Conservation (phyloP, 768 basidiomycete genomes). For the Phallus indusiatus region DNA sequence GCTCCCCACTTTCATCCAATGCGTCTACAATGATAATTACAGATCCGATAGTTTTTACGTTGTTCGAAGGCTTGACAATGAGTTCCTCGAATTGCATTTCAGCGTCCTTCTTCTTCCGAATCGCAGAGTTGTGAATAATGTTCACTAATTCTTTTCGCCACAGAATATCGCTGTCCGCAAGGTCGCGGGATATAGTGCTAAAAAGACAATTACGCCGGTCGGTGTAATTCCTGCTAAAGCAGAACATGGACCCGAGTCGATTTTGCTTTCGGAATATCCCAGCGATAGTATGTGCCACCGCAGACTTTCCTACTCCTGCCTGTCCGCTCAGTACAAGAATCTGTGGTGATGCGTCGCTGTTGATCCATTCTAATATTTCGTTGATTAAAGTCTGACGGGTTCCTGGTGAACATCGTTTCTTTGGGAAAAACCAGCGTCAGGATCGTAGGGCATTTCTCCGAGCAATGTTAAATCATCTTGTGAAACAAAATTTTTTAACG, state of each 20-base stretch:
- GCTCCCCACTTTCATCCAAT: constrained; percentile 15
- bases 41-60: neutral
- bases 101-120: neutral
- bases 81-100: constrained; percentile 12
- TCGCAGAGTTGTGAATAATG: neutral
- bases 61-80: constrained; percentile 8
- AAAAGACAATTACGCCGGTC: constrained; percentile 12
- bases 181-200: constrained; percentile 17
- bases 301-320: constrained; percentile 21
- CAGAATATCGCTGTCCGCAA: constrained; percentile 13
- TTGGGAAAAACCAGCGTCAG: neutral
- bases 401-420: neutral
- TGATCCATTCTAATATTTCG: constrained; percentile 10
- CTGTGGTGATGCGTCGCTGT: constrained; percentile 9
- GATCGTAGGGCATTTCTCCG: neutral
- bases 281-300: constrained; percentile 24
- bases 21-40: constrained; percentile 21
- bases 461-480: neutral
- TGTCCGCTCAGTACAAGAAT: constrained; percentile 15
- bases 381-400: constrained; percentile 19
- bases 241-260: constrained; percentile 17
- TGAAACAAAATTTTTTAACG: neutral
- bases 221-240: constrained; percentile 11
- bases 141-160: neutral
- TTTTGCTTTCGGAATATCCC: constrained; percentile 9